Conservation (phyloP, 257 asterid species). For the Solanum chilense region DNA sequence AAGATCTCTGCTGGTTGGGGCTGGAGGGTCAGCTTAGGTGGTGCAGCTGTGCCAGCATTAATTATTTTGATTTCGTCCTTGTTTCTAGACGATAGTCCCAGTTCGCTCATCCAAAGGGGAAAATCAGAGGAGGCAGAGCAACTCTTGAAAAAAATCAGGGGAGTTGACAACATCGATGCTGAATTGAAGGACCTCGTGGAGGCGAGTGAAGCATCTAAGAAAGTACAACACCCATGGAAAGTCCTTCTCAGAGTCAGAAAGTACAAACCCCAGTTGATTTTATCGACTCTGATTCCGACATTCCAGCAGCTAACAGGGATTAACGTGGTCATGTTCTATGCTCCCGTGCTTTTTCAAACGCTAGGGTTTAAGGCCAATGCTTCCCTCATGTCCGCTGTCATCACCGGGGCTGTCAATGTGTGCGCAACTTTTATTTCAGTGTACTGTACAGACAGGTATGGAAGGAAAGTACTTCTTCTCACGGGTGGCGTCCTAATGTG, state of each 20-base stretch:
- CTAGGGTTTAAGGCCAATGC: conserved; percentile 3
- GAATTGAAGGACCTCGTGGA: background rate
- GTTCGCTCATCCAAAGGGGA: background rate
- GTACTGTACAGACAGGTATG: background rate
- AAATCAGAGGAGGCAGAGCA: background rate
- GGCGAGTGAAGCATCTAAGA: background rate
- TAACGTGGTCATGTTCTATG: conserved; percentile 14
- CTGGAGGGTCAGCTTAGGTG: background rate
- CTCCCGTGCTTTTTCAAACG: conserved; percentile 7
- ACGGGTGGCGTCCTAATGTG: background rate
- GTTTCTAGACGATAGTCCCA: background rate
- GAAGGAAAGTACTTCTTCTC: background rate
- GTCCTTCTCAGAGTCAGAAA: background rate
- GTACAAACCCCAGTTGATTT: conserved; percentile 1
- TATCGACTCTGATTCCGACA: background rate
- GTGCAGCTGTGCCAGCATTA: background rate
- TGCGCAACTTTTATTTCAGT: background rate
- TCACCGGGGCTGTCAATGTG: background rate
- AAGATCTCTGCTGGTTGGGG: background rate
- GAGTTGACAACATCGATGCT: background rate
- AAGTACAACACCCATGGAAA: background rate
- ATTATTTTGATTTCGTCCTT: background rate
- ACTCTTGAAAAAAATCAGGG: background rate
- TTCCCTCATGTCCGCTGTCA: background rate
- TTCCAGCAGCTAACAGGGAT: conserved; percentile 14